These are phyloP conservation scores for Malassezia slooffiae DNA, from an alignment of 1,284 basidiomycete genomes.

Conservation along the genomic window DNA sequence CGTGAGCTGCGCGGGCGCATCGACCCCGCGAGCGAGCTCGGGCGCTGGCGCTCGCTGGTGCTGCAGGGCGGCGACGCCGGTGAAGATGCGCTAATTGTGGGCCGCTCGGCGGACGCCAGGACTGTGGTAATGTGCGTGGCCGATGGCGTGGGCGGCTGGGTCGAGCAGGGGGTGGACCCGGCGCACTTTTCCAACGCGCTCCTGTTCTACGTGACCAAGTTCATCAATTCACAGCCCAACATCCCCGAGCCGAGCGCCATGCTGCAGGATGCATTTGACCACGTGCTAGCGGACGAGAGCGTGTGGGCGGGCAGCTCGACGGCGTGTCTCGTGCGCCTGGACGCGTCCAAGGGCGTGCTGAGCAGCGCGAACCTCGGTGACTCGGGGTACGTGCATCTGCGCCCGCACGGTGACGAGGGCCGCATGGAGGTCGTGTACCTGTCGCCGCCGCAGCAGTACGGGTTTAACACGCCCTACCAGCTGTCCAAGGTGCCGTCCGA, in stretches of 20 bases:
- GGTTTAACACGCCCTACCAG: conserved; percentile 44
- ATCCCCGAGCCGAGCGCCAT: conserved; percentile 51
- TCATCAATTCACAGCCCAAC: conserved; percentile 2
- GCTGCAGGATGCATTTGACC: conserved; percentile 61
- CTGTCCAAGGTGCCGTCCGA: conserved; percentile 37
- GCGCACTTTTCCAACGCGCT: conserved; percentile 60
- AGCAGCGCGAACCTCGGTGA: conserved; percentile 81
- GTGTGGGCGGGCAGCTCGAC: conserved; percentile 76
- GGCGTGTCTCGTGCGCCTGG: conserved; percentile 66
- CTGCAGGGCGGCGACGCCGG: conserved; percentile 53
- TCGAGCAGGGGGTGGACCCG: conserved; percentile 68
- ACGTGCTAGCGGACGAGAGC: conserved; percentile 58
- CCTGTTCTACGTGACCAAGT: conserved; percentile 53
- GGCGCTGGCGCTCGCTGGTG: conserved; percentile 57
- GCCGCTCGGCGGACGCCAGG: conserved; percentile 56
- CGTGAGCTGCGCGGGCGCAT: conserved; percentile 54
- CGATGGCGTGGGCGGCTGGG: conserved; percentile 63
- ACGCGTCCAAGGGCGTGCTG: conserved; percentile 62
- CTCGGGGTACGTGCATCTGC: conserved; percentile 67
- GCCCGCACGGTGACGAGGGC: conserved; percentile 24
- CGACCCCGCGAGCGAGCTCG: conserved; percentile 55
- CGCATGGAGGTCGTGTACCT: conserved; percentile 33
- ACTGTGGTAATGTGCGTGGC: conserved; percentile 65
- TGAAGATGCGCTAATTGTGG: conserved; percentile 49
- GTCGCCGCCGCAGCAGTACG: conserved; percentile 33